A percentile compares a stretch with the other conserved stretches of the same genome.
These are phyloP conservation scores for Trichoderma virens DNA, from an alignment of 495 filamentous ascomycete species.

Conservation along the genomic window DNA sequence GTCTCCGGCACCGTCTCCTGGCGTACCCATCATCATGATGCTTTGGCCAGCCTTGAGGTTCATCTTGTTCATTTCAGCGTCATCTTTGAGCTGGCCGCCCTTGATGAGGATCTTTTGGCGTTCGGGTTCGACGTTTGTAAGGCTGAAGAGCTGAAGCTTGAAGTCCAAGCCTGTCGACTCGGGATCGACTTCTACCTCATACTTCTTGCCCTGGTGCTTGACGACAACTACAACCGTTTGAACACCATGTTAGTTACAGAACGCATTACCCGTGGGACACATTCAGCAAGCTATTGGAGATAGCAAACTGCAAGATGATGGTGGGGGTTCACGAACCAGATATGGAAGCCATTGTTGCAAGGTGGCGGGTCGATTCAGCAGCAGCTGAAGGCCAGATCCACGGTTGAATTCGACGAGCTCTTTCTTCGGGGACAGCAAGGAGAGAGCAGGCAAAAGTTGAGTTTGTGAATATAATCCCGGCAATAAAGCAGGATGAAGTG, in stretches of 20 bases:
- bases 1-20: constrained; percentile 51
- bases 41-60: constrained; percentile 76
- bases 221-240: constrained; percentile 59
- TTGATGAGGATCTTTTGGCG: constrained; percentile 94
- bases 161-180: constrained; percentile 81
- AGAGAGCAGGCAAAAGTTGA: not conserved
- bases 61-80: constrained; percentile 74
- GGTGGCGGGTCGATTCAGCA: not conserved
- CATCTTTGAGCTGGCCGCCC: constrained; percentile 91
- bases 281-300: too few species aligned
- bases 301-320: too few species aligned
- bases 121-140: constrained; percentile 93
- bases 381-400: not conserved
- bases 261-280: too few species aligned
- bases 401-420: too few species aligned
- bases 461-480: too few species aligned
- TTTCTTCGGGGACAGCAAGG: too few species aligned
- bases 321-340: constrained; percentile 8
- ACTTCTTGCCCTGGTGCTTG: constrained; percentile 88
- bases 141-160: constrained; percentile 89
- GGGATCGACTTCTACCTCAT: constrained; percentile 87
- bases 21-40: constrained; percentile 97
- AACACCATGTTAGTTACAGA: not conserved
- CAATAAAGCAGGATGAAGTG: too few species aligned
- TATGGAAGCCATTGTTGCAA: constrained; percentile 12